Evolutionary conservation across 2,329 filamentous ascomycete genomes (phyloP).

Genomic region (Stachybotrys elegans): DNA sequence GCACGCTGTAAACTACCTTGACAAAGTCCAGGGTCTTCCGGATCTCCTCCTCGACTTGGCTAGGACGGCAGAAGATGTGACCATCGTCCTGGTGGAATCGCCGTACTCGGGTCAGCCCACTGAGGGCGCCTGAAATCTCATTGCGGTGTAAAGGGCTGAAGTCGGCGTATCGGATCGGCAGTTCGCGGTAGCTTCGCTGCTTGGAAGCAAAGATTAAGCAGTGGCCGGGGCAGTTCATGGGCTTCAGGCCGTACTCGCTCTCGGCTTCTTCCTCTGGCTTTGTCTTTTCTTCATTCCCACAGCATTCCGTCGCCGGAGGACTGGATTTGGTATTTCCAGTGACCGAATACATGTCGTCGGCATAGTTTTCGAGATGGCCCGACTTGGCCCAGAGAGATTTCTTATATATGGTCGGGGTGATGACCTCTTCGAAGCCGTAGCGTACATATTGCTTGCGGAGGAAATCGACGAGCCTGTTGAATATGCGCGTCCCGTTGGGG

Average conservation of each 20-base stretch:
- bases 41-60: conserved; percentile 72
- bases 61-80: conserved; percentile 81
- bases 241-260: conserved; percentile 78
- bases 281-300: conserved; percentile 19
- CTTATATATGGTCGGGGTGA: conserved; percentile 89
- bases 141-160: conserved; percentile 86
- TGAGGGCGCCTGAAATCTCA: conserved; percentile 75
- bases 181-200: conserved; percentile 69
- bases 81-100: conserved; percentile 89
- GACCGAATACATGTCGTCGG: conserved; percentile 88
- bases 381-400: conserved; percentile 81
- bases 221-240: conserved; percentile 91
- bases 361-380: conserved; percentile 84
- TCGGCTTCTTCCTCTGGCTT: conserved; percentile 49
- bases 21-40: conserved; percentile 70
- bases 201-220: conserved; percentile 77
- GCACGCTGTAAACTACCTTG: conserved; percentile 63
- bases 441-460: conserved; percentile 77
- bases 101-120: conserved; percentile 76
- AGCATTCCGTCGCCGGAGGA: conserved; percentile 14
- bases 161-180: conserved; percentile 81
- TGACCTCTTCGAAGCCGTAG: conserved; percentile 83
- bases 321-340: conserved; percentile 39
- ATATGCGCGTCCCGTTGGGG: conserved; percentile 74
- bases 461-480: conserved; percentile 79